Conservation (phyloP, 768 basidiomycete genomes). For the Lyophyllum atratum region DNA sequence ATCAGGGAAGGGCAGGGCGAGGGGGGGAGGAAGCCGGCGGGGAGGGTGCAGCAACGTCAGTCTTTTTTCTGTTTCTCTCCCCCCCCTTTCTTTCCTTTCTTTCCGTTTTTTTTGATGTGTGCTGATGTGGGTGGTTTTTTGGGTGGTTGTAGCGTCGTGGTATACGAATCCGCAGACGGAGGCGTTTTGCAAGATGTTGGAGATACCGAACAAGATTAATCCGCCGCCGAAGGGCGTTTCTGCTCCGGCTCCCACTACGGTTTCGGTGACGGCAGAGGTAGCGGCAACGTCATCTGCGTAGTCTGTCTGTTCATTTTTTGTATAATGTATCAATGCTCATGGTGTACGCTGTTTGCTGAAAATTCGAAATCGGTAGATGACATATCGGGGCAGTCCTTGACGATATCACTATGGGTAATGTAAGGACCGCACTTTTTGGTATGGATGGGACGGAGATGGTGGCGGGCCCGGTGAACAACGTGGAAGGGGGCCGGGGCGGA, state of each 20-base stretch:
- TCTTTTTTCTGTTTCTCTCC: constrained; percentile 21
- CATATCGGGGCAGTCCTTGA: too few species aligned
- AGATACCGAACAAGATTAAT: constrained; percentile 69
- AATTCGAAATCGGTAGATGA: too few species aligned
- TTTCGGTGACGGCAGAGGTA: background rate
- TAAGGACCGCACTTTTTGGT: too few species aligned
- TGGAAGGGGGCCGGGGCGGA: too few species aligned
- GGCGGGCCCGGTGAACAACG: too few species aligned
- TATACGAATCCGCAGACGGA: constrained; percentile 91
- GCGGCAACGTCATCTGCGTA: background rate
- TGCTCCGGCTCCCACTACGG: background rate
- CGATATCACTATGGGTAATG: too few species aligned
- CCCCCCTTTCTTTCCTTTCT: too few species aligned
- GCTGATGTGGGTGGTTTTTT: constrained; percentile 21
- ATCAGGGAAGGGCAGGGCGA: constrained; percentile 39
- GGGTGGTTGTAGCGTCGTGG: constrained; percentile 55
- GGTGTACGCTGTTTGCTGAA: background rate
- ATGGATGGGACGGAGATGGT: too few species aligned
- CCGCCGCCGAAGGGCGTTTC: background rate
- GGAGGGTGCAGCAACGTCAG: constrained; percentile 34
- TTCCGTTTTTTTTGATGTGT: too few species aligned
- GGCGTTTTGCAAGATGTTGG: constrained; percentile 80
- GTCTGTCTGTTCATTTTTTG: background rate
- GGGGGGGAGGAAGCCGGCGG: background rate
- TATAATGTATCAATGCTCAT: background rate